Evolutionary conservation across 1,284 basidiomycete genomes (phyloP).

Genomic region (Hypsizygus ulmarius): DNA sequence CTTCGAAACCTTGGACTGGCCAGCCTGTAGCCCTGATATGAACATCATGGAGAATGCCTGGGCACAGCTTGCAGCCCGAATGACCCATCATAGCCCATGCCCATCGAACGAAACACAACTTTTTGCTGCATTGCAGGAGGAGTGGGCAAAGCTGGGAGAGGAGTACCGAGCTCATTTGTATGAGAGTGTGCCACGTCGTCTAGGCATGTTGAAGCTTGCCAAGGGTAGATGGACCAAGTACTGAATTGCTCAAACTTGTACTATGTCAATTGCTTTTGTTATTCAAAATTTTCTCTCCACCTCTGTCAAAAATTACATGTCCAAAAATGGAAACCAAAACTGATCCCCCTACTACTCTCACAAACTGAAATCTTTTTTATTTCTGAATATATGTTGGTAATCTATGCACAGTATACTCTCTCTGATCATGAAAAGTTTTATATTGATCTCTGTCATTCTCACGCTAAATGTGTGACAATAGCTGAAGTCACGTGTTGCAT

Average conservation of each 20-base stretch:
- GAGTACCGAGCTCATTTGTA: neutral
- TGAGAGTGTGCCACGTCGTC: neutral
- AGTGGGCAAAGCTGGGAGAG: neutral
- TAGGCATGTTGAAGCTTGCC: neutral
- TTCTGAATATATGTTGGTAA: no score
- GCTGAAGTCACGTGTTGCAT: no score
- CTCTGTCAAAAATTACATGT: no score
- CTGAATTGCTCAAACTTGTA: neutral
- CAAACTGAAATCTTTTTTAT: no score
- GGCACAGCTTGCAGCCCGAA: conserved; percentile 26
- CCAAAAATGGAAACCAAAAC: no score
- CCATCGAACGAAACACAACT: conserved; percentile 26
- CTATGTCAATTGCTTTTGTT: no score
- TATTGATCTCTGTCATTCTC: no score
- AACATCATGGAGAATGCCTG: conserved; percentile 38
- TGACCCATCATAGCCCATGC: conserved; percentile 16
- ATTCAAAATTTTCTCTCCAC: no score
- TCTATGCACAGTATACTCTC: no score
- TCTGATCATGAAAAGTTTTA: no score
- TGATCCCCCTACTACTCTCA: no score
- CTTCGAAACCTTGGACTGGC: conserved; percentile 31
- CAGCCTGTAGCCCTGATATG: conserved; percentile 35
- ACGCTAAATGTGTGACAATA: no score
- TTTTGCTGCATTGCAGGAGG: conserved; percentile 18
- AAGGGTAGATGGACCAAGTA: neutral